Percentiles rank a stretch among this genome's conserved stretches.
phyloP scores from a whole-genome alignment of 495 filamentous ascomycete genomes.

The Podospora fimiseda region DNA sequence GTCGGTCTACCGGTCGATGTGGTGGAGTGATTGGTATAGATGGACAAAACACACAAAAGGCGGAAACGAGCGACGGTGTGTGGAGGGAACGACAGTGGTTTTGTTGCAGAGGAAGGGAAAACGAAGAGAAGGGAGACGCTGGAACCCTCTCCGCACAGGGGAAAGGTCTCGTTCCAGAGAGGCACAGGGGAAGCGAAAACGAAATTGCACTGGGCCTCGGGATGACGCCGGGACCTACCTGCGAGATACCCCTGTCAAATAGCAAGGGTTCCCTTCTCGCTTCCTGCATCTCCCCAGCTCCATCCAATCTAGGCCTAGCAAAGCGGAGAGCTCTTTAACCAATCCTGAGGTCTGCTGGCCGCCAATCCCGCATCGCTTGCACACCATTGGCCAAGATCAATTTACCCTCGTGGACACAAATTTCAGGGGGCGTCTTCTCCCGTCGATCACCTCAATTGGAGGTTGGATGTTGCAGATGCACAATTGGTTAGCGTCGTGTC shows the following conservation, averaged over 20 bases:
- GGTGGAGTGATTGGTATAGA: slow-evolving; percentile 13
- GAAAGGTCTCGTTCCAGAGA: slow-evolving; percentile 12
- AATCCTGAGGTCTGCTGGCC: slow-evolving; percentile 14
- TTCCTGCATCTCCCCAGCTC: slow-evolving; percentile 1
- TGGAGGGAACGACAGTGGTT: slow-evolving; percentile 24
- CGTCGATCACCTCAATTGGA: slow-evolving; percentile 14
- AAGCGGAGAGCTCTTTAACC: slow-evolving; percentile 9
- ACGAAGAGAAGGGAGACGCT: slow-evolving; percentile 7
- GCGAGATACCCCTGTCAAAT: slow-evolving; percentile 15
- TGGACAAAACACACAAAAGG: slow-evolving; percentile 13
- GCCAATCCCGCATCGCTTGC: slow-evolving; percentile 8
- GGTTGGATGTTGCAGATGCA: neutral
- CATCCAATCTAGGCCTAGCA: slow-evolving; percentile 14
- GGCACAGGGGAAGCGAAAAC: slow-evolving; percentile 24
- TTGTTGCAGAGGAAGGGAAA: slow-evolving; percentile 22
- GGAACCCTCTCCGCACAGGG: slow-evolving; percentile 9
- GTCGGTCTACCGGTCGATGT: neutral
- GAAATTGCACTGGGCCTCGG: slow-evolving; percentile 30
- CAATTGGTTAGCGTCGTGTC: neutral
- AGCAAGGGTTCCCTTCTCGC: neutral
- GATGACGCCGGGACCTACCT: slow-evolving; percentile 11
- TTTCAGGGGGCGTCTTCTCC: slow-evolving; percentile 23
- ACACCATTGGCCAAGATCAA: slow-evolving; percentile 14
- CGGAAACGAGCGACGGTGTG: slow-evolving; percentile 27
- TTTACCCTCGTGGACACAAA: slow-evolving; percentile 17